These are phyloP conservation scores for Parsonsia alboflavescens DNA, from an alignment of 257 asterid genomes.

Conservation along the genomic window DNA sequence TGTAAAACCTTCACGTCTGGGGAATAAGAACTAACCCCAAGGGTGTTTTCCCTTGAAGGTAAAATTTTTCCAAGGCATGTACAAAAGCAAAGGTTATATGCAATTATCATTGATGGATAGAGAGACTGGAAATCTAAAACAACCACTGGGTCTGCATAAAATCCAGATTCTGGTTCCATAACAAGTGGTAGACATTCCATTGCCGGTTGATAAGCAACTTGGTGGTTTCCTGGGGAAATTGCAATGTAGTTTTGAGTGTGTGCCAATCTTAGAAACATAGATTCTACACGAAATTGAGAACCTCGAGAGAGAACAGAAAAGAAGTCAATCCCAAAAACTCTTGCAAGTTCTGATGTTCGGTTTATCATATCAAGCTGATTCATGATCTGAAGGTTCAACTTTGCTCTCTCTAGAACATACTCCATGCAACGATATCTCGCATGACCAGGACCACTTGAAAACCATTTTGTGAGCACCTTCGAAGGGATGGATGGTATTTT, in stretches of 20 bases:
- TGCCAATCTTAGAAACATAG: conserved; percentile 87
- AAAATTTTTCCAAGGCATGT: conserved; percentile 86
- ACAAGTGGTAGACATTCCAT: conserved; percentile 98
- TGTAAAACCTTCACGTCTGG: conserved; percentile 45
- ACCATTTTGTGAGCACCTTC: conserved; percentile 75
- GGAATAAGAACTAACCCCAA: conserved; percentile 80
- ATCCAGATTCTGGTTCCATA: conserved; percentile 96
- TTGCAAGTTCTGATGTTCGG: conserved; percentile 97
- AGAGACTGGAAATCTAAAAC: conserved; percentile 97
- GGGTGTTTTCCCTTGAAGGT: conserved; percentile 42
- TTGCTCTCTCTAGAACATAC: conserved; percentile 64
- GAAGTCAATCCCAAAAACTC: conserved; percentile 93
- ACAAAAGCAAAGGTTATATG: conserved; percentile 85
- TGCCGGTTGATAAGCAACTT: conserved; percentile 95
- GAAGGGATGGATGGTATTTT: conserved; percentile 68
- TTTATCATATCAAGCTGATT: conserved; percentile 88
- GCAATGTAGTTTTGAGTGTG: conserved; percentile 92
- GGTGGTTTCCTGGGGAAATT: conserved; percentile 87
- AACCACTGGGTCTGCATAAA: conserved; percentile 86
- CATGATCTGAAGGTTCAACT: conserved; percentile 72
- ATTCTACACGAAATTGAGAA: conserved; percentile 96
- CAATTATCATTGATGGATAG: conserved; percentile 97
- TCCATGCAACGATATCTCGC: conserved; percentile 77
- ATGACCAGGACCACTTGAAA: conserved; percentile 78
- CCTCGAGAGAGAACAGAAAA: conserved; percentile 95